phyloP scores from a whole-genome alignment of 2,329 filamentous ascomycete species.

The Zalaria obscura region DNA sequence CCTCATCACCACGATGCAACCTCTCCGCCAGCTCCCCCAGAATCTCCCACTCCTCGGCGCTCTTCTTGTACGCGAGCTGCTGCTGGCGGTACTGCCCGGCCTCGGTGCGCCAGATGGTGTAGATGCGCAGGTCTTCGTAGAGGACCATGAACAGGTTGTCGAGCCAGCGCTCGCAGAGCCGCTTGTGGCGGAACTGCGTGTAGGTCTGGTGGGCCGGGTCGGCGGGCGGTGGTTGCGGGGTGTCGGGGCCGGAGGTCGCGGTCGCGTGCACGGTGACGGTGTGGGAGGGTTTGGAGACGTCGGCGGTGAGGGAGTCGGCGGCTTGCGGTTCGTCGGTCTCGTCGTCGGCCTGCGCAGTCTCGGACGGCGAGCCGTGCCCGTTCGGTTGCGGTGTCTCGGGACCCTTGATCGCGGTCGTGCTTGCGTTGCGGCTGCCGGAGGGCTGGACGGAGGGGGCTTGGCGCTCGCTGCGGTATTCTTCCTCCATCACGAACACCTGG shows the following conservation, averaged over 20 bases:
- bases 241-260: constrained; percentile 13
- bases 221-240: constrained; percentile 14
- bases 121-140: constrained; percentile 93
- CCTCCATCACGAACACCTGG: constrained; percentile 98
- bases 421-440: constrained; percentile 52
- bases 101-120: constrained; percentile 98
- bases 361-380: constrained; percentile 19
- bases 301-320: constrained; percentile 16
- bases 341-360: constrained; percentile 14
- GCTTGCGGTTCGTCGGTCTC: constrained; percentile 15
- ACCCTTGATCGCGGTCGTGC: constrained; percentile 63
- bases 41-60: constrained; percentile 95
- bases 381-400: constrained; percentile 42
- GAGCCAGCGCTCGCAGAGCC: constrained; percentile 91
- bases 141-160: constrained; percentile 99
- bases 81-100: constrained; percentile 92
- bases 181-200: constrained; percentile 90
- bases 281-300: constrained; percentile 19
- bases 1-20: constrained; percentile 82
- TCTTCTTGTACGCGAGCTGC: constrained; percentile 91
- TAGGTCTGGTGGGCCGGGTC: constrained; percentile 58
- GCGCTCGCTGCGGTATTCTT: constrained; percentile 88
- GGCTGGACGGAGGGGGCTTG: constrained; percentile 39
- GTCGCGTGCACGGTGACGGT: constrained; percentile 17
- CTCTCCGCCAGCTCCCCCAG: constrained; percentile 84